A percentile compares a stretch with the other conserved stretches of the same genome.
Conservation (phyloP, 2,329 filamentous ascomycete genomes). For the Fusarium nematophilum region DNA sequence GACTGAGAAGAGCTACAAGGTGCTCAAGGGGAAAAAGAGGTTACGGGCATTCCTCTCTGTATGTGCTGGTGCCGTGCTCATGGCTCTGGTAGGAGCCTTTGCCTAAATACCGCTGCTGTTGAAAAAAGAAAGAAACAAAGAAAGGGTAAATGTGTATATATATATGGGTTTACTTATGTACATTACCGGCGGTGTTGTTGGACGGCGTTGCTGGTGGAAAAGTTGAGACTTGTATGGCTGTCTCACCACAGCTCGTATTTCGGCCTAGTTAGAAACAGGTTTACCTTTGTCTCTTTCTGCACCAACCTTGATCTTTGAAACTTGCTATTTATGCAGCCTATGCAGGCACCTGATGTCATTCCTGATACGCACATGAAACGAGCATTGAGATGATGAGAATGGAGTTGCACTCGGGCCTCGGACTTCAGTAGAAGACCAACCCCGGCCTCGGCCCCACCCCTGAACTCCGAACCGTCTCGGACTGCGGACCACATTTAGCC, state of each 20-base stretch:
- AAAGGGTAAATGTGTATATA: constrained; percentile 29
- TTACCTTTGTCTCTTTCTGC: neutral
- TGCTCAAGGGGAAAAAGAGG: constrained; percentile 70
- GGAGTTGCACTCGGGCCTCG: neutral
- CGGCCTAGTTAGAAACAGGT: neutral
- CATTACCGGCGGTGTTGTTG: constrained; percentile 9
- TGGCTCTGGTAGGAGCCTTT: constrained; percentile 80
- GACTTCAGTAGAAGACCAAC: constrained; percentile 1
- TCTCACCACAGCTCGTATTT: too few species aligned
- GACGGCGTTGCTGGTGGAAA: constrained; percentile 15
- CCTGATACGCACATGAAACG: neutral
- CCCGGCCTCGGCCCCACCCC: constrained; percentile 29
- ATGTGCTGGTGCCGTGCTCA: constrained; percentile 71
- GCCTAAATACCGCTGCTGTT: constrained; percentile 56
- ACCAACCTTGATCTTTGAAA: neutral
- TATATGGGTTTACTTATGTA: constrained; percentile 15
- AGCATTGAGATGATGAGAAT: too few species aligned
- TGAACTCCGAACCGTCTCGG: constrained; percentile 30
- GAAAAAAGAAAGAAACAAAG: neutral
- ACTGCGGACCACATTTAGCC: constrained; percentile 23
- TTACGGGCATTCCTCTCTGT: constrained; percentile 73
- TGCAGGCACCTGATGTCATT: neutral
- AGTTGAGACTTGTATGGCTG: neutral
- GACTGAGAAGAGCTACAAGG: constrained; percentile 78
- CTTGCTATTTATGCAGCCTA: neutral